Evolutionary conservation across 2,329 filamentous ascomycete genomes (phyloP).

Genomic region (Aureobasidium subglaciale): DNA sequence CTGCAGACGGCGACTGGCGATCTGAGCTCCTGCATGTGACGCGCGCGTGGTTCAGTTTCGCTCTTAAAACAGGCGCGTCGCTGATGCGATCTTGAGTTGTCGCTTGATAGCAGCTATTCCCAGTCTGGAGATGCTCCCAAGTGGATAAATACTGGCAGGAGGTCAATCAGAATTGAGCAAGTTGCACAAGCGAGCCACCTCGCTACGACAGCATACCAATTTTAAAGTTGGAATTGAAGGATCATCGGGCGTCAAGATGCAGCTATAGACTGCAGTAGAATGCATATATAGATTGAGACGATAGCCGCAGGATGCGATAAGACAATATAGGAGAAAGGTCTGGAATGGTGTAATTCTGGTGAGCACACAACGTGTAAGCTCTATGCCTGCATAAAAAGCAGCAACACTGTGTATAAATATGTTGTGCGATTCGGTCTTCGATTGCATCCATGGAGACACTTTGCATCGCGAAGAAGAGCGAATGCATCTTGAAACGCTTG

Average conservation of each 20-base stretch:
- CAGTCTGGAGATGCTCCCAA: not conserved
- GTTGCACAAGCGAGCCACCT: not conserved
- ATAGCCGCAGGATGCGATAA: slow-evolving; percentile 9
- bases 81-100: not conserved
- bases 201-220: not conserved
- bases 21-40: slow-evolving; percentile 10
- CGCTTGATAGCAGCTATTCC: not conserved
- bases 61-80: slow-evolving; percentile 1
- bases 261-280: slow-evolving; percentile 3
- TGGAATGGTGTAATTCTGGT: not conserved
- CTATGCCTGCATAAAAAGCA: not conserved
- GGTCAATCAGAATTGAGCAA: not conserved
- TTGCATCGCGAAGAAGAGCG: not conserved
- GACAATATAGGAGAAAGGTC: slow-evolving; percentile 9
- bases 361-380: not conserved
- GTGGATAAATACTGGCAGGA: not conserved
- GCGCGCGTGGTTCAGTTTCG: not conserved
- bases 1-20: slow-evolving; percentile 10
- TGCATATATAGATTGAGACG: slow-evolving; percentile 4
- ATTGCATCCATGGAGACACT: not conserved
- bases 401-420: not conserved
- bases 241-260: slow-evolving; percentile 2
- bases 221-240: slow-evolving; percentile 6
- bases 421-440: not conserved
- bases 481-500: not conserved